A percentile compares a stretch with the other conserved stretches of the same genome.
These are phyloP conservation scores for Xylaria sp. DNA, from an alignment of 2,329 filamentous ascomycete species.

Conservation along the genomic window DNA sequence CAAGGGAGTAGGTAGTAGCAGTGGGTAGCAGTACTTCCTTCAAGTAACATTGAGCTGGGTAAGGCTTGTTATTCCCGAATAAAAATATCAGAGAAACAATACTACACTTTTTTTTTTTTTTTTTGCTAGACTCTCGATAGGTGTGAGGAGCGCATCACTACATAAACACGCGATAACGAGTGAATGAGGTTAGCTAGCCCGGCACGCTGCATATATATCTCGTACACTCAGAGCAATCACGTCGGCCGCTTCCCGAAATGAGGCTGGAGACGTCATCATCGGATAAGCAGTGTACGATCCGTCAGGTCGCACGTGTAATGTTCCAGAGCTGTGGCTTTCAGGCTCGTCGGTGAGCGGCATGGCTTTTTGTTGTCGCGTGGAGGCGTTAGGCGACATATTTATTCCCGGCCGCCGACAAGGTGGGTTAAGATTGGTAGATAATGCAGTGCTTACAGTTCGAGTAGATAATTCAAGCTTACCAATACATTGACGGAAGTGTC, in stretches of 20 bases:
- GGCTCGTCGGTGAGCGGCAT: constrained; percentile 8
- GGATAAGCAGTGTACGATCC: constrained; percentile 14
- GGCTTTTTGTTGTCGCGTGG: neutral
- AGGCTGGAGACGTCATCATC: constrained; percentile 23
- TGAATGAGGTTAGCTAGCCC: neutral
- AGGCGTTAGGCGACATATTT: neutral
- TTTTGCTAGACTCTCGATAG: constrained; percentile 2
- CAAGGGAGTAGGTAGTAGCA: neutral
- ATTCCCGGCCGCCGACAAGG: neutral
- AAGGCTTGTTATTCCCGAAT: neutral
- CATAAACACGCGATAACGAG: neutral
- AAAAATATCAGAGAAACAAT: neutral
- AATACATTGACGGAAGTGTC: neutral
- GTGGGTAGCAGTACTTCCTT: constrained; percentile 8
- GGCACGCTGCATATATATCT: constrained; percentile 6
- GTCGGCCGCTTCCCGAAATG: constrained; percentile 27
- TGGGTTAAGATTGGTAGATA: neutral
- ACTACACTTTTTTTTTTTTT: neutral
- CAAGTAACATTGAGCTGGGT: neutral
- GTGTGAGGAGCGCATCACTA: constrained; percentile 2
- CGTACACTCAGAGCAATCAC: neutral
- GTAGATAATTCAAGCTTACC: neutral
- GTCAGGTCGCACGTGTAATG: neutral
- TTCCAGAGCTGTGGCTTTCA: constrained; percentile 11
- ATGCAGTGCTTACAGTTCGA: neutral